phyloP scores from a whole-genome alignment of 257 asterid genomes.

The Forsythia viridissima region DNA sequence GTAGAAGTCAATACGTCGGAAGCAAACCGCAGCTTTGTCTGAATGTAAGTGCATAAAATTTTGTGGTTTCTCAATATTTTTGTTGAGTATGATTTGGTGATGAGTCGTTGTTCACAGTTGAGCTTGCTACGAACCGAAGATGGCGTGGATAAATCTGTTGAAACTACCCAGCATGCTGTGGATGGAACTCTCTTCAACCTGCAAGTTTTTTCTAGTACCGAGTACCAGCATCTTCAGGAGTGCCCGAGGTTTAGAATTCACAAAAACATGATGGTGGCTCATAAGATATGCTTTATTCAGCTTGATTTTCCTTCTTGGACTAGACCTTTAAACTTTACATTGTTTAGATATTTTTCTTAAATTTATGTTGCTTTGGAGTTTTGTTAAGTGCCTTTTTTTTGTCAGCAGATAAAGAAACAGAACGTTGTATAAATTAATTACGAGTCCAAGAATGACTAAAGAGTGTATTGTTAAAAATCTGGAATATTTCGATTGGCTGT shows the following conservation, averaged over 20 bases:
- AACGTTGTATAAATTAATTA: constrained; percentile 40
- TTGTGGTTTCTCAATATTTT: not conserved
- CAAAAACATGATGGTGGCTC: constrained; percentile 15
- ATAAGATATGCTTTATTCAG: constrained; percentile 7
- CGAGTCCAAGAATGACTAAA: constrained; percentile 23
- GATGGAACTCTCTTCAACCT: constrained; percentile 14
- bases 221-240: constrained; percentile 8
- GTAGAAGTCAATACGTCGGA: constrained; percentile 37
- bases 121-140: constrained; percentile 26
- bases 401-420: constrained; percentile 20
- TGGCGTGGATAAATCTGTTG: constrained; percentile 37
- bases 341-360: not conserved
- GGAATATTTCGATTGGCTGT: not conserved
- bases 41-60: constrained; percentile 30
- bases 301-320: not conserved
- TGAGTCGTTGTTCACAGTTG: constrained; percentile 21
- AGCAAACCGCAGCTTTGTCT: constrained; percentile 44
- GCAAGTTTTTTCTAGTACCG: constrained; percentile 3
- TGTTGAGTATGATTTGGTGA: not conserved
- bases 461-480: not conserved
- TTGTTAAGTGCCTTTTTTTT: constrained; percentile 11
- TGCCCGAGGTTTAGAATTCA: constrained; percentile 13
- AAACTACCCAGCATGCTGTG: constrained; percentile 32
- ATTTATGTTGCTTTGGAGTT: constrained; percentile 18
- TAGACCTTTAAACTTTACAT: not conserved